phyloP scores from a whole-genome alignment of 2,329 filamentous ascomycete genomes.

The Orbilia quercus region DNA sequence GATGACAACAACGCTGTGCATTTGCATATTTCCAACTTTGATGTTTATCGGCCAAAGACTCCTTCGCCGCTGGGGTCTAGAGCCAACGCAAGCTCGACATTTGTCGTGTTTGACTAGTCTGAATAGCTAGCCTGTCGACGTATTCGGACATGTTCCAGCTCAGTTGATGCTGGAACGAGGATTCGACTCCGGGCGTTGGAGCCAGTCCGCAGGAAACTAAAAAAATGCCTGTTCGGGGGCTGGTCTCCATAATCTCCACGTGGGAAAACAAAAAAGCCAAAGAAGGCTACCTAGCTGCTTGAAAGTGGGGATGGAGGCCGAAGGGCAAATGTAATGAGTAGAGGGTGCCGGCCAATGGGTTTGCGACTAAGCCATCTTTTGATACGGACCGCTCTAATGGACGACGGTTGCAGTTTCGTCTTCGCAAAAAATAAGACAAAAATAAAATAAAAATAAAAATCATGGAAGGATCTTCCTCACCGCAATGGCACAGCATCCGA shows the following conservation, averaged over 20 bases:
- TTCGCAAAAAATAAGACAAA: constrained; percentile 26
- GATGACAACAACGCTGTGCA: constrained; percentile 46
- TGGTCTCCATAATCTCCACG: constrained; percentile 53
- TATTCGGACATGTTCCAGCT: too few species aligned
- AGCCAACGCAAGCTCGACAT: constrained; percentile 27
- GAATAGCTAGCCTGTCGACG: too few species aligned
- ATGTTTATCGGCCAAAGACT: not conserved
- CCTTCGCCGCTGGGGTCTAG: constrained; percentile 29
- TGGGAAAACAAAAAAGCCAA: constrained; percentile 41
- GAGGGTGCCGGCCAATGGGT: constrained; percentile 21
- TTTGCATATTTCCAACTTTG: constrained; percentile 15
- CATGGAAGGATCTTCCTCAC: constrained; percentile 12
- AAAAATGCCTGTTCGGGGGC: constrained; percentile 41
- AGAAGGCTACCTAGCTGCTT: constrained; percentile 31
- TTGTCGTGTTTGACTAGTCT: not conserved
- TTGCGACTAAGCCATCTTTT: constrained; percentile 47
- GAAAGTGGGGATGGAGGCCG: constrained; percentile 29
- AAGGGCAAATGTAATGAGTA: constrained; percentile 28
- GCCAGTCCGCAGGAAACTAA: constrained; percentile 37
- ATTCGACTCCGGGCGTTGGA: constrained; percentile 45
- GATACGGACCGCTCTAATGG: constrained; percentile 41
- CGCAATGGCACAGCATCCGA: constrained; percentile 41
- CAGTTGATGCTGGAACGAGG: constrained; percentile 37
- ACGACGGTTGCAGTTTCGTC: constrained; percentile 49
- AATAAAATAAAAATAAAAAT: too few species aligned